These are phyloP conservation scores for Talaromyces thailandensis DNA, from an alignment of 495 filamentous ascomycete genomes.

Conservation along the genomic window DNA sequence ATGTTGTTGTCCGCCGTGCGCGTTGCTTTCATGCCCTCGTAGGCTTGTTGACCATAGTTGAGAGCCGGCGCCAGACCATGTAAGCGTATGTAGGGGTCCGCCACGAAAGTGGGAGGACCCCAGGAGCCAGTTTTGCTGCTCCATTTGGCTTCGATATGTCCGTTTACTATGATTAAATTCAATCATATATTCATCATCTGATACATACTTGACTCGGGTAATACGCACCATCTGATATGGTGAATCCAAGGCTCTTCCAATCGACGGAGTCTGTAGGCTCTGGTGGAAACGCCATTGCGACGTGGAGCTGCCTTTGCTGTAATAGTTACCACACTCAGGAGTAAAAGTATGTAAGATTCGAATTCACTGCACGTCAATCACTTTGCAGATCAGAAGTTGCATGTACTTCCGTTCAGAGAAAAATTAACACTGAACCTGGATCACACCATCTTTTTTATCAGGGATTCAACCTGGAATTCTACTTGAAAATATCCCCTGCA, in stretches of 20 bases:
- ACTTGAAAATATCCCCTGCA: background rate
- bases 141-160: constrained; percentile 52
- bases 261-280: background rate
- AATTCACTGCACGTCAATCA: background rate
- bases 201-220: background rate
- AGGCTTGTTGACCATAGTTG: constrained; percentile 57
- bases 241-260: background rate
- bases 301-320: background rate
- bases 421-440: background rate
- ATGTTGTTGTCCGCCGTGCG: constrained; percentile 57
- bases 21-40: constrained; percentile 63
- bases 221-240: background rate
- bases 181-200: background rate
- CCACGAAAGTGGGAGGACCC: constrained; percentile 63
- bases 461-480: background rate
- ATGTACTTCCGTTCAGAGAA: background rate
- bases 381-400: background rate
- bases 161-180: constrained; percentile 11
- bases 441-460: background rate
- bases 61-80: constrained; percentile 85
- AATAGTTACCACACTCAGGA: background rate
- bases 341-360: background rate
- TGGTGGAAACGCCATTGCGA: background rate
- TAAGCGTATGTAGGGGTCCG: constrained; percentile 69
- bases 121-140: constrained; percentile 51